Base-by-base conservation (phyloP, 2,329 filamentous ascomycete genomes). In the Cercospora citrullina region DNA sequence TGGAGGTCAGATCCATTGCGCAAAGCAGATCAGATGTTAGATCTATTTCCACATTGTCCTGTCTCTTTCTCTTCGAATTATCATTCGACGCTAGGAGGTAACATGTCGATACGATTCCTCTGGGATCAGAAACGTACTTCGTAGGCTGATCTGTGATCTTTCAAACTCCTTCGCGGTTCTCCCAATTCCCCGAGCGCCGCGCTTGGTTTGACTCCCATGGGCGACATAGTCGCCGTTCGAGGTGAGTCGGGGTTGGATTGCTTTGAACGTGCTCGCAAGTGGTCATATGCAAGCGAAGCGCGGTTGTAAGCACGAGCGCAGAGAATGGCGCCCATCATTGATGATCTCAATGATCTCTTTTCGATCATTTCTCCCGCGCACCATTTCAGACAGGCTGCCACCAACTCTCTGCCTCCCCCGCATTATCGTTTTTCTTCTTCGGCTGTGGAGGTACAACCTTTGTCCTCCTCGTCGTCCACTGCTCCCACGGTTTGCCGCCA, bases 401-500 rank as follows among this genome's bases (percentile, higher is more conserved):
- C 60, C 60, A 67, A 31, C 14, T 55, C 9, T 36, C 31, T 18
- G 16, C 48, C 39, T 55, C 59, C 61, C 48, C 23, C 60, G 48
- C 42, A 21, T 63, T 60, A 7, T 65, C 68, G 53, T 58, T 68
- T 30, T 69, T 68, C 70, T 66, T 68, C 71, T 45, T 16, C 59
- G 18, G 33, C 36, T 23, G 74, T 73, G 64, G 51, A 55, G 67
- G 59, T 3, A 82, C 74, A 60, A 86, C 82, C 68, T 71, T 81
- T 61, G 81, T 82, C 68, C 72, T 75, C 42, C 77, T 77, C 63
- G 76, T 77, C 63, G 74, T 77, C 73, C 89, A 86, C 82, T 85
- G 85, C 86, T 87, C 89, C 75, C 81, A 81, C 69, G 76, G 80
- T 69, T 78, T 78, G 26, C 79, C 78, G 10, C 88, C 87, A 74